Base-by-base conservation (phyloP, 352 stramenopile genomes). In the Phytophthora nicotianae region DNA sequence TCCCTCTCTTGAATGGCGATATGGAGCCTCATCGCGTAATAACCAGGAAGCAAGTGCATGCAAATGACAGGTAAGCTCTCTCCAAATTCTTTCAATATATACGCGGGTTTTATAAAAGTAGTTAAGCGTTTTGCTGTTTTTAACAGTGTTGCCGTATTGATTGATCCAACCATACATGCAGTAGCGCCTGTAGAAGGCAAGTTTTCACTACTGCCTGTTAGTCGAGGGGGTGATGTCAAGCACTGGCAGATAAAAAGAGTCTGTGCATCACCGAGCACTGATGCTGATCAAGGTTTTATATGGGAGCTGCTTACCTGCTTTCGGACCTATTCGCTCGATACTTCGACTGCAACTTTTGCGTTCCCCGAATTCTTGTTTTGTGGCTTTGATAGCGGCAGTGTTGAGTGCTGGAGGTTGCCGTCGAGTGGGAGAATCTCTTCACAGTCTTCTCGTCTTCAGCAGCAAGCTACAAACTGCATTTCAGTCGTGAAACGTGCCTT, bases 341-440 rank as follows among this genome's bases (percentile, higher is more conserved):
- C 85, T 24, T 86, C 79, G 9, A 67, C 67, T 5, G 57, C 66
- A 20, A 57, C 37, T 5, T 66, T 80, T 38, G 55, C 76, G 42
- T 58, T 21, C 14, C 58, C 70, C 11, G 74, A 81, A 16, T 86
- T 76, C 24, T 14, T 88, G 3, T 86, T 88, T 45, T 81, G 74
- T 38, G 79, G 79, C 2, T 88, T 82, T 54, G 68, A 74, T 9
- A 62, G 63, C 24, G 79, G 79, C 8, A 72, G 72, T 40, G 63
- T 88, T 11, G 79, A 88, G 65, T 88, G 79, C 45, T 88, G 79
- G 79, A 54, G 53, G 7, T 26, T 86, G 3, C 72, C 73, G 3
- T 56, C 49, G 2, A 26, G 48, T 11, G 19, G 57, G n/a, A 51
- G 62, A 23, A n/a, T 52, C 11, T 53, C 53, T 24, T 47, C 50